A percentile compares a stretch with the other conserved stretches of the same genome.
Evolutionary conservation across 176 grass and related monocot species (phyloP).

Genomic region (Dactylis glomerata): DNA sequence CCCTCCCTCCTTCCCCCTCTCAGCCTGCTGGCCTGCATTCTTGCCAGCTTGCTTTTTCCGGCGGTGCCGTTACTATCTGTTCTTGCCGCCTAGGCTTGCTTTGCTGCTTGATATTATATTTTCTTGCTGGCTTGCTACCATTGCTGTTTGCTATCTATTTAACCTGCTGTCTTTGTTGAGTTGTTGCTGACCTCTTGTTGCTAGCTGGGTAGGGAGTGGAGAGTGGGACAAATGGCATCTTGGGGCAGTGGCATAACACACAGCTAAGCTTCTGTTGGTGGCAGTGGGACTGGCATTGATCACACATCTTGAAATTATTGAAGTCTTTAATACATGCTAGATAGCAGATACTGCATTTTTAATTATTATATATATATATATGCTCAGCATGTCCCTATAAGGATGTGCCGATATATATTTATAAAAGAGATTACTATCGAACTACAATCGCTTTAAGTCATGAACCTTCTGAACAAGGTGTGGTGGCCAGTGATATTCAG

Average conservation of each 20-base stretch:
- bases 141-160: not conserved
- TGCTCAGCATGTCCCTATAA: no score
- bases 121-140: not conserved
- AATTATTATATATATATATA: no score
- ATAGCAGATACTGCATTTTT: no score
- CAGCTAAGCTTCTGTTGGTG: not conserved
- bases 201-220: not conserved
- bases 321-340: not conserved
- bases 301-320: not conserved
- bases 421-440: not conserved
- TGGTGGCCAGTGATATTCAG: not conserved
- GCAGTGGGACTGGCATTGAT: not conserved
- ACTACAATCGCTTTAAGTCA: not conserved
- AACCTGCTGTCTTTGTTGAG: no score
- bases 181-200: no score
- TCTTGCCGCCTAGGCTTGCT: no score
- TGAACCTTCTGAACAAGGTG: not conserved
- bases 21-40: not conserved
- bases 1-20: not conserved
- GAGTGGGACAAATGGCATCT: not conserved
- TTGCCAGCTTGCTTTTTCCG: not conserved
- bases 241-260: not conserved
- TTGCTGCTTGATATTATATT: no score
- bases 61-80: no score
- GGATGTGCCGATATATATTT: no score